These are phyloP conservation scores for Fusarium sp. DNA, from an alignment of 2,329 filamentous ascomycete genomes.

Conservation along the genomic window DNA sequence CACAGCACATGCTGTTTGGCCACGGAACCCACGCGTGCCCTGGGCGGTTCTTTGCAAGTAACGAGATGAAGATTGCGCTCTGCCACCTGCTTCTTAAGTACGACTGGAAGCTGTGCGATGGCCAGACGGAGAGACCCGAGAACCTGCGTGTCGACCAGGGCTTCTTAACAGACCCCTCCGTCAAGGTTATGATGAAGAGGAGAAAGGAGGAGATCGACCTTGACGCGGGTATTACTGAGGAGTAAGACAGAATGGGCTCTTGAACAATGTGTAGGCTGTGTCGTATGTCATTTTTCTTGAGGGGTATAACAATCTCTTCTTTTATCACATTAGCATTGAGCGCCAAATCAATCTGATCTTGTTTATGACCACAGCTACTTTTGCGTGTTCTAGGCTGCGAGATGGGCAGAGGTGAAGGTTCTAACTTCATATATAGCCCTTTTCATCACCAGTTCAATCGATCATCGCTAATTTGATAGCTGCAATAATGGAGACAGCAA, in stretches of 20 bases:
- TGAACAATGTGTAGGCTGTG: no score
- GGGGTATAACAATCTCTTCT: no score
- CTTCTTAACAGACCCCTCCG: neutral
- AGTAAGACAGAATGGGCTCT: neutral
- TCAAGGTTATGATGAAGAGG: neutral
- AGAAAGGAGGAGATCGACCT: neutral
- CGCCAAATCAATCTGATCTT: no score
- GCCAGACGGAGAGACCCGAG: conserved; percentile 2
- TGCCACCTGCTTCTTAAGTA: conserved; percentile 66
- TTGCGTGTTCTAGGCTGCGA: no score
- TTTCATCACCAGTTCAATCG: no score
- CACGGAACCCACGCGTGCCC: conserved; percentile 62
- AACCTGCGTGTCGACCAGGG: neutral
- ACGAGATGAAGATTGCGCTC: conserved; percentile 68
- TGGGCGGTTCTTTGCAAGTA: conserved; percentile 68
- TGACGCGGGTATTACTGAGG: neutral
- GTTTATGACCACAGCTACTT: no score
- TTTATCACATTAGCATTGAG: no score
- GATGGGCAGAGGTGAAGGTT: no score
- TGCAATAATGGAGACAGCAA: no score
- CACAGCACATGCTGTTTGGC: neutral
- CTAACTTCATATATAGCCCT: no score
- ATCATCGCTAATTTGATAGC: no score
- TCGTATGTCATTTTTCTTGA: no score
- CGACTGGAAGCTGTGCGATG: conserved; percentile 51